phyloP scores from a whole-genome alignment of 306 rosid species.

The Ormosia semicastrata region DNA sequence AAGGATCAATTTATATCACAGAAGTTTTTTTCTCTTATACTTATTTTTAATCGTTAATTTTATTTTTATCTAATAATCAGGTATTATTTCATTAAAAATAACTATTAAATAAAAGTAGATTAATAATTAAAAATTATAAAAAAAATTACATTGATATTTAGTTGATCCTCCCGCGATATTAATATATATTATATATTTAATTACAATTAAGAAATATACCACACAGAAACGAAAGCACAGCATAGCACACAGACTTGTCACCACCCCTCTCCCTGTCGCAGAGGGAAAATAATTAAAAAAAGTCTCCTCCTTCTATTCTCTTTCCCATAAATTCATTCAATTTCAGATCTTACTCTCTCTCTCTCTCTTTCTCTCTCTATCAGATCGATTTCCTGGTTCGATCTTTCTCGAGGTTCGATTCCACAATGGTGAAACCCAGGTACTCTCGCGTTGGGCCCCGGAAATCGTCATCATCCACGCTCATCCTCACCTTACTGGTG shows the following conservation, averaged over 20 bases:
- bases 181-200: too few species aligned
- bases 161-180: too few species aligned
- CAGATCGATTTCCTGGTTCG: slow-evolving; percentile 3
- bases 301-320: neutral
- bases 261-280: too few species aligned
- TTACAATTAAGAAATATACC: too few species aligned
- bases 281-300: neutral
- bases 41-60: too few species aligned
- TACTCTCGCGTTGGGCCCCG: slow-evolving; percentile 48
- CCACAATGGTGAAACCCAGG: slow-evolving; percentile 54
- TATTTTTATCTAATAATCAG: too few species aligned
- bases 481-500: slow-evolving; percentile 48
- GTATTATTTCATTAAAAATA: too few species aligned
- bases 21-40: too few species aligned
- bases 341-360: neutral
- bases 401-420: neutral
- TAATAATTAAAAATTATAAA: too few species aligned
- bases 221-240: neutral
- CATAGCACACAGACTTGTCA: neutral
- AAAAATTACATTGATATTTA: too few species aligned
- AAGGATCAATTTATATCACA: too few species aligned
- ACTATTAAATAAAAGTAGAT: too few species aligned
- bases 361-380: neutral
- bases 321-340: neutral
- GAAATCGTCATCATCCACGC: slow-evolving; percentile 43